phyloP scores from a whole-genome alignment of 441 rosid genomes.

The Macaranga tanarius region DNA sequence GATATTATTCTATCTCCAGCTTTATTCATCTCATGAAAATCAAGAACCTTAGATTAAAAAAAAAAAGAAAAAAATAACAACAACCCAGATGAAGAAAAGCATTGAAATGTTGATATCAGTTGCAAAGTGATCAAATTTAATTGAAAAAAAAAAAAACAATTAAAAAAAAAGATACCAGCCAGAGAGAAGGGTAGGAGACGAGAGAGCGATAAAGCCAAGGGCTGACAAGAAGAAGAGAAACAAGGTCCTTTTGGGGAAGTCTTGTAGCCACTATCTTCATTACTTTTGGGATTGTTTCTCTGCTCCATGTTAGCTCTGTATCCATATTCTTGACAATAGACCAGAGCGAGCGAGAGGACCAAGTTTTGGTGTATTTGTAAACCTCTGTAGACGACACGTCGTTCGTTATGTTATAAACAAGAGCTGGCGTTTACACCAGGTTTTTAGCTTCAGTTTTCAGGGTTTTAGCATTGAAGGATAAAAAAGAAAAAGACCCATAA shows the following conservation, averaged over 20 bases:
- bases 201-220: conserved; percentile 70
- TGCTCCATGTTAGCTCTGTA: conserved; percentile 59
- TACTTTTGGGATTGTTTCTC: conserved; percentile 65
- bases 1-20: conserved; percentile 71
- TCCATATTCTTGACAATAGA: conserved; percentile 18
- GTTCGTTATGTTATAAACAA: not conserved
- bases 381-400: not conserved
- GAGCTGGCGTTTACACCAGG: too few relatives aligned
- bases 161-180: conserved; percentile 50
- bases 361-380: not conserved
- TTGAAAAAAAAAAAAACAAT: conserved; percentile 9
- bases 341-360: not conserved
- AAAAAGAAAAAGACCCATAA: not conserved
- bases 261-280: conserved; percentile 68
- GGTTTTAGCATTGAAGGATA: not conserved
- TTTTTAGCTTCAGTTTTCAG: not conserved
- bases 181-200: conserved; percentile 56
- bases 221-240: conserved; percentile 70
- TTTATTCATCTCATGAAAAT: conserved; percentile 68
- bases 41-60: conserved; percentile 47
- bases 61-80: not conserved
- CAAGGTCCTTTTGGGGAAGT: conserved; percentile 62
- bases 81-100: conserved; percentile 24
- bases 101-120: not conserved
- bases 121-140: not conserved